Conservation (phyloP, 306 rosid genomes). For the Ziziphus jujuba region DNA sequence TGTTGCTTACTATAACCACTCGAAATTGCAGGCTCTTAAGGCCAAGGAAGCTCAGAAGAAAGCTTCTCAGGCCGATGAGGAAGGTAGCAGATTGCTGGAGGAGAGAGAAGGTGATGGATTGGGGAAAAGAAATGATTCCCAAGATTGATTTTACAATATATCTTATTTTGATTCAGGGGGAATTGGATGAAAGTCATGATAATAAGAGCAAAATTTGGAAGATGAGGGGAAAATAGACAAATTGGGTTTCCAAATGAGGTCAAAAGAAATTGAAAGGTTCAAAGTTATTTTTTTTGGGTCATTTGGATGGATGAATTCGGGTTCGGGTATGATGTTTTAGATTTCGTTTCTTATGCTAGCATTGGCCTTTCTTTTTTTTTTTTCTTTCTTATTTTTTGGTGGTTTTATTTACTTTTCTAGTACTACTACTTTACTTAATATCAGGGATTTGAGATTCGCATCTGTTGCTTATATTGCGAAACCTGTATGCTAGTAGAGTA, state of each 20-base stretch:
- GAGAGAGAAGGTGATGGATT: constrained; percentile 59
- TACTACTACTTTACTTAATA: not conserved
- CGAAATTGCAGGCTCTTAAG: constrained; percentile 75
- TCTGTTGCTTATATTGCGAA: constrained; percentile 30
- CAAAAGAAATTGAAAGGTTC: constrained; percentile 13
- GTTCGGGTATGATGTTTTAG: constrained; percentile 45
- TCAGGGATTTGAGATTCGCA: constrained; percentile 52
- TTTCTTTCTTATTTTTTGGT: not conserved
- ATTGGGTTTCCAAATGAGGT: constrained; percentile 10
- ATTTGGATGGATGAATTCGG: constrained; percentile 24
- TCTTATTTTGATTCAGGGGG: constrained; percentile 1
- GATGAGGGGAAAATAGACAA: constrained; percentile 18
- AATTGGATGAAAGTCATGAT: constrained; percentile 12
- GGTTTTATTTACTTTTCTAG: not conserved
- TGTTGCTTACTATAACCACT: constrained; percentile 77
- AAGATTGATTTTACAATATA: constrained; percentile 26
- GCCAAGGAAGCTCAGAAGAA: constrained; percentile 87
- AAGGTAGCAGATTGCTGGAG: constrained; percentile 63
- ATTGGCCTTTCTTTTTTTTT: constrained; percentile 10
- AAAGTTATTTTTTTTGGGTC: constrained; percentile 4
- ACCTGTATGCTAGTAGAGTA: constrained; percentile 28
- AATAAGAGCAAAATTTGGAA: constrained; percentile 34
- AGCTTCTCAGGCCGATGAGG: constrained; percentile 60
- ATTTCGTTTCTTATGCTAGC: constrained; percentile 23
- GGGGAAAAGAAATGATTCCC: constrained; percentile 56